Evolutionary conservation across 129 eudicot species (phyloP), one percentile per base, ranked within the genome.

Genomic region (Flaveria ramosissima): DNA sequence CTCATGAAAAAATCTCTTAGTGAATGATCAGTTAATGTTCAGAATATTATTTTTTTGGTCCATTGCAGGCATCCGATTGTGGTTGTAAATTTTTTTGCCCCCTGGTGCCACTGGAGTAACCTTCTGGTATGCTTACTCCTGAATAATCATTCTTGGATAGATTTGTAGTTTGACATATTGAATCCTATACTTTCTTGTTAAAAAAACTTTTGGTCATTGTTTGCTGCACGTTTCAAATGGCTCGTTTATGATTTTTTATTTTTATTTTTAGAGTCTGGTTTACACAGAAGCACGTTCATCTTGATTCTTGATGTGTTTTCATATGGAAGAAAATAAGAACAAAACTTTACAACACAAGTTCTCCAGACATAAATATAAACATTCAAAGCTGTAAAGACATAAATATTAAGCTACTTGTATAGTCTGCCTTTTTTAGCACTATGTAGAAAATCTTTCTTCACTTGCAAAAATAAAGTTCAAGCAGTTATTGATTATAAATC

Each of bases 101-200:
- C 98, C 26, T 93, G 98, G 98, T 93, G 98, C 82, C 80, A 76
- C 50, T 93, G 95, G 95, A 93, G 98, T 84, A 90, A 87, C 57
- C 88, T 82, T 71, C 81, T 93, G 92, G 98, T 93, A 88, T 62
- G 65, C 62, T 55, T 73, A 7, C 13, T 70, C 36, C 23, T 46
- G 41, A 36, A 36, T 60, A 61, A 39, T 15, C 68, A 14, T 27
- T 62, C 19, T 62, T 13, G 1, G 10, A 47, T 23, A 14, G 14
- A 19, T 36, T 36, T 36, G 41, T 36, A 6, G n/a, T 66, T 66
- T 39, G 6, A 17, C 41, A 69, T 20, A 69, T 47, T 46, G 20
- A 46, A 69, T 69, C 7, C 24, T 69, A 6, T 69, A 23, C 59
- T 24, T 51, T 4, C 21, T 69, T 21, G 1, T 45, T 15, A 46